Conservation (phyloP, 31 red algal species). For the Odonthalia washingtoniensis region DNA sequence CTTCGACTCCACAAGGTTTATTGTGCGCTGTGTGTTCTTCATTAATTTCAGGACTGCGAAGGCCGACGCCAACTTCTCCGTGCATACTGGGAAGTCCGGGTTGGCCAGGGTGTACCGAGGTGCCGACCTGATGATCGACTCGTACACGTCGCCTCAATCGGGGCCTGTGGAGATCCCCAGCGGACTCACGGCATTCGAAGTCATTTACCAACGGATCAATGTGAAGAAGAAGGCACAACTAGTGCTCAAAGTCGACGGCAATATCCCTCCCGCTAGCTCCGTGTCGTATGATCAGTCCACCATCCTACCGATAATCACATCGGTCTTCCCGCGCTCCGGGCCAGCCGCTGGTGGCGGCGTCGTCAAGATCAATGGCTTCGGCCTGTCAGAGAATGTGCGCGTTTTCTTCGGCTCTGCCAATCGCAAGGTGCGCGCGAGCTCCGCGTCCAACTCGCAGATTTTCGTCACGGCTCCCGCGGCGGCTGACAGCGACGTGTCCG, state of each 20-base stretch:
- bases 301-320: slow-evolving; percentile 51
- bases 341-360: slow-evolving; percentile 26
- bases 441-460: slow-evolving; percentile 22
- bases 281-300: slow-evolving; percentile 46
- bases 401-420: slow-evolving; percentile 52
- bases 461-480: slow-evolving; percentile 38
- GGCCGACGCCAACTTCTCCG: background rate
- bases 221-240: background rate
- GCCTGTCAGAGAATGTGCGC: slow-evolving; percentile 46
- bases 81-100: slow-evolving; percentile 39
- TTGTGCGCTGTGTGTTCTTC: slow-evolving; percentile 45
- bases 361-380: slow-evolving; percentile 56
- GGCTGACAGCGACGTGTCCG: slow-evolving; percentile 11
- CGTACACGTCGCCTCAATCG: slow-evolving; percentile 33
- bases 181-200: slow-evolving; percentile 57
- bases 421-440: background rate
- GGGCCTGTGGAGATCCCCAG: slow-evolving; percentile 21
- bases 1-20: slow-evolving; percentile 51
- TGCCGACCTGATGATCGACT: slow-evolving; percentile 65
- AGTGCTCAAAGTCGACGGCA: slow-evolving; percentile 39
- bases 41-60: background rate
- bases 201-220: slow-evolving; percentile 58
- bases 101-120: slow-evolving; percentile 65
- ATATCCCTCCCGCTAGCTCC: slow-evolving; percentile 1
- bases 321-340: slow-evolving; percentile 22